A percentile compares a stretch with the other conserved stretches of the same genome.
Evolutionary conservation across 371 early-diverging fungal genomes (phyloP).

Genomic region (Smittium mucronatum): DNA sequence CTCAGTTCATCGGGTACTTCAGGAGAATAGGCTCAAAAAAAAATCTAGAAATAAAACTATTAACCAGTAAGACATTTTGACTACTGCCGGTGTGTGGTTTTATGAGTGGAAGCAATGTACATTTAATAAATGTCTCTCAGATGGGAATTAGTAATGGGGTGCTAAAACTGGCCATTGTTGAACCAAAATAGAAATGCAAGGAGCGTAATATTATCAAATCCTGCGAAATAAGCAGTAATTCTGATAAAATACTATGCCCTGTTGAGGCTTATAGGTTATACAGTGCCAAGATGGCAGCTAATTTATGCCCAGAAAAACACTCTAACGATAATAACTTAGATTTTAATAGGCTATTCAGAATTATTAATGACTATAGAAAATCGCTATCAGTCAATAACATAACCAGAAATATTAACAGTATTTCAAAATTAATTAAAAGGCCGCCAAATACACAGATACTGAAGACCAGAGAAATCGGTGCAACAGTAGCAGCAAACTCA

Average conservation of each 20-base stretch:
- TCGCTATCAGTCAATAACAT: background rate
- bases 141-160: background rate
- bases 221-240: background rate
- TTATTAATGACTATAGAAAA: background rate
- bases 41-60: background rate
- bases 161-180: background rate
- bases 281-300: background rate
- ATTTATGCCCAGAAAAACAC: background rate
- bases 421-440: background rate
- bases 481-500: background rate
- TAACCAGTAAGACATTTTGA: background rate
- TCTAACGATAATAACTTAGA: background rate
- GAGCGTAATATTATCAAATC: background rate
- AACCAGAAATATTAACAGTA: background rate
- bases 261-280: background rate
- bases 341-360: background rate
- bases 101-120: background rate
- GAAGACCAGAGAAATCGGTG: background rate
- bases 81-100: background rate
- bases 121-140: background rate
- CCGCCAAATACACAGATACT: background rate
- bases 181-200: background rate
- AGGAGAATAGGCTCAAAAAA: background rate
- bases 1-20: background rate
- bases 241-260: background rate